These are phyloP conservation scores for Rhodotorula sp. DNA, from an alignment of 1,284 basidiomycete genomes.

Conservation along the genomic window DNA sequence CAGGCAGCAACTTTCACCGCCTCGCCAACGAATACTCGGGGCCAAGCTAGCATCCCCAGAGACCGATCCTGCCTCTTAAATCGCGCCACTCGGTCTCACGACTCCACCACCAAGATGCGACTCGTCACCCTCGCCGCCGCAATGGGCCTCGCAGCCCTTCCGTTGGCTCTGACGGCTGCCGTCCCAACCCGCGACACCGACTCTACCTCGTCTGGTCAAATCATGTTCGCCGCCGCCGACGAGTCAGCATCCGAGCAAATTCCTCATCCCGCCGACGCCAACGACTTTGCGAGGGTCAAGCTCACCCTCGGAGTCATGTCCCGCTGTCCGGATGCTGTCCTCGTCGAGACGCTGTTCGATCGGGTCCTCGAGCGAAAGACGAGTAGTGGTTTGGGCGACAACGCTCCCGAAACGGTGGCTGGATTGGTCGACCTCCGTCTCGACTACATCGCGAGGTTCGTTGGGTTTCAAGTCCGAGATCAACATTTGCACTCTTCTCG, in stretches of 20 bases:
- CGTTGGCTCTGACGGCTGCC: background rate
- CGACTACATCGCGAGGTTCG: conserved; percentile 39
- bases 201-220: background rate
- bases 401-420: background rate
- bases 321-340: conserved; percentile 35
- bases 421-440: conserved; percentile 30
- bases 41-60: too few relatives aligned
- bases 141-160: background rate
- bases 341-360: conserved; percentile 24
- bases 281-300: background rate
- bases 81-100: background rate
- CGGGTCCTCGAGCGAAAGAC: conserved; percentile 20
- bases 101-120: background rate
- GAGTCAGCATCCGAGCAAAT: background rate
- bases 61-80: too few relatives aligned
- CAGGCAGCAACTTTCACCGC: too few relatives aligned
- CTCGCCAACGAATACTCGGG: too few relatives aligned
- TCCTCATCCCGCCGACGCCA: background rate
- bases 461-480: background rate
- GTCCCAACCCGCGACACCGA: background rate
- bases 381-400: background rate
- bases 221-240: background rate
- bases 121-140: background rate
- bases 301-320: conserved; percentile 35
- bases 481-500: too few relatives aligned